Evolutionary conservation across 306 rosid species (phyloP).

Genomic region (Citrullus amarus): DNA sequence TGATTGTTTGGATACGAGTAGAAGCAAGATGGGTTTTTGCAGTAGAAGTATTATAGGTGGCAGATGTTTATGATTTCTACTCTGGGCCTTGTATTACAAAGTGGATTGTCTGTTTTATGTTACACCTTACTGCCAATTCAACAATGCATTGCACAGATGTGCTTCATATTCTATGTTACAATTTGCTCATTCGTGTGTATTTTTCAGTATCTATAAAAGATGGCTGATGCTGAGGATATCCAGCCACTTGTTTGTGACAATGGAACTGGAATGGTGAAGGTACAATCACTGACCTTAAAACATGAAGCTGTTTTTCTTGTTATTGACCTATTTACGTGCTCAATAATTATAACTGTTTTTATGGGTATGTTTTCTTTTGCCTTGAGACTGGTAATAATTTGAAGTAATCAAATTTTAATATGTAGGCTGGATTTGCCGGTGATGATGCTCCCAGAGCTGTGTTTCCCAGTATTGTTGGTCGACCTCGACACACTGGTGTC

Average conservation of each 20-base stretch:
- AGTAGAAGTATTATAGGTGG: neutral
- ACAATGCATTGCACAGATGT: neutral
- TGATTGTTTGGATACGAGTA: neutral
- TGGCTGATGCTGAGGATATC: constrained; percentile 93
- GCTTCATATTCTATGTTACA: neutral
- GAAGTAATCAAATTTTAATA: neutral
- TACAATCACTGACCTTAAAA: constrained; percentile 6
- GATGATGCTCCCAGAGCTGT: constrained; percentile 99
- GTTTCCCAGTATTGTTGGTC: constrained; percentile 91
- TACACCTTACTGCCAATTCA: neutral
- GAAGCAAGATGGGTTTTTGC: neutral
- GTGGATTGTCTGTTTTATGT: neutral
- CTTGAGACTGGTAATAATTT: neutral
- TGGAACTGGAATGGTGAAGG: constrained; percentile 99
- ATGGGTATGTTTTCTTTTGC: neutral
- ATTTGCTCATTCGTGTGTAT: neutral
- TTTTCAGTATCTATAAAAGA: constrained; percentile 27
- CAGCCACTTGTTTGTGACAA: constrained; percentile 97
- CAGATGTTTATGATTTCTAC: neutral
- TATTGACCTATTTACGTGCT: neutral
- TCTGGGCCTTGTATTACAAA: neutral
- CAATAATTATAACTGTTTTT: neutral
- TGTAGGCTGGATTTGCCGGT: constrained; percentile 91
- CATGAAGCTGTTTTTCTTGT: neutral
- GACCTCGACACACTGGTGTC: constrained; percentile 94